Base-by-base conservation (phyloP, 177 flowering plant genomes). In the Telopea speciosissima region DNA sequence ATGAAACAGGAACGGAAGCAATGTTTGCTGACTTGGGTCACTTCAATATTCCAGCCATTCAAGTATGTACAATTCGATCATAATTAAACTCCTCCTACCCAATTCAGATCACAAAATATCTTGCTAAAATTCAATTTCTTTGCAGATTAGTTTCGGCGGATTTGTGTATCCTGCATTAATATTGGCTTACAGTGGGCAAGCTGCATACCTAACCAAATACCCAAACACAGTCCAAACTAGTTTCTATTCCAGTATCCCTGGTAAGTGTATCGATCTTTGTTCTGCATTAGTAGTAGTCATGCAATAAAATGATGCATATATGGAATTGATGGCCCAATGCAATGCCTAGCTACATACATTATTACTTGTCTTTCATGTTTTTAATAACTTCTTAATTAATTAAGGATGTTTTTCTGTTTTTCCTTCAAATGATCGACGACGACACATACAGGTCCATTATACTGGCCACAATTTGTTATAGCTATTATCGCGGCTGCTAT, bases 11-110 rank as follows among this genome's bases (percentile, higher is more conserved):
- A n/a, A 82, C 90, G 1, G 95, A 89, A 74, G 90, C 92, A 31
- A 85, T 90, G 90, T 88, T 88, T 80, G 95, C 88, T 33, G 93
- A 90, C 74, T 78, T 90, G 16, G 89, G 90, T 52, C 91, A 90
- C 73, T 90, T 90, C 79, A 81, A 72, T 25, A 77, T 86, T 24
- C 77, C 66, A 54, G 80, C 96, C 23, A 72, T 89, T 24, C 90
- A 81, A 79, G 90, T 89, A 73, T 28, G 31, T 28, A 52, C 52
- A 56, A 24, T 40, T 2, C n/a, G n/a, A n/a, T n/a, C 61, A 54
- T n/a, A n/a, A n/a, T n/a, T 54, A 54, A 5, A 44, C 49, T 44
- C 10, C 31, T 28, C 4, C 49, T 44, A 44, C 1, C 31, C 4
- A 2, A 28, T 28, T 28, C 2, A 4, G 31, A 28, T 28, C 31